phyloP scores from a whole-genome alignment of 805 yeast species.

The Saturnispora saitoi region DNA sequence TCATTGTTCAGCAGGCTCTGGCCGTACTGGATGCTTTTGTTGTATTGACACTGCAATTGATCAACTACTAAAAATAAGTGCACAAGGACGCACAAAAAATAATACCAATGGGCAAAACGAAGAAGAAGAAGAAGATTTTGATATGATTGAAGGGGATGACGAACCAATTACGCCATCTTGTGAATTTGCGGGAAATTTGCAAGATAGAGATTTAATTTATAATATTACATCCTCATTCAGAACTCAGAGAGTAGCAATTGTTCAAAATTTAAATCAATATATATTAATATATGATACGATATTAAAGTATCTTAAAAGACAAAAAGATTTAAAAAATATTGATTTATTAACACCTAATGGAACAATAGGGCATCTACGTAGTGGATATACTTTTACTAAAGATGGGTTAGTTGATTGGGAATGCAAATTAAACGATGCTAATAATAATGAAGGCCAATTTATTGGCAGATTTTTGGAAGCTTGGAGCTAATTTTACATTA shows the following conservation, averaged over 20 bases:
- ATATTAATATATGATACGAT: constrained; percentile 40
- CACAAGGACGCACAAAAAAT: constrained; percentile 7
- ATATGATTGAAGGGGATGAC: not conserved
- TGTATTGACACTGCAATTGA: constrained; percentile 56
- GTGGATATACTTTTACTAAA: constrained; percentile 3
- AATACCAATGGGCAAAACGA: not conserved
- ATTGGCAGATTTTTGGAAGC: constrained; percentile 1
- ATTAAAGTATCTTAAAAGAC: constrained; percentile 21
- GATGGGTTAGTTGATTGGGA: constrained; percentile 15
- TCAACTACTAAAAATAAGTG: constrained; percentile 16
- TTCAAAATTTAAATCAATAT: constrained; percentile 48
- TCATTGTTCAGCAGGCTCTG: constrained; percentile 97
- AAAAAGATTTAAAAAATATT: constrained; percentile 1
- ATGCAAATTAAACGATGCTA: constrained; percentile 2
- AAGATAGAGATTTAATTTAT: constrained; percentile 35
- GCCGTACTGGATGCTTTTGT: constrained; percentile 87
- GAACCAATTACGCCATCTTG: constrained; percentile 6
- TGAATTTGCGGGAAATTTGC: not conserved
- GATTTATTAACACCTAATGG: not conserved
- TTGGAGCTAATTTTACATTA: not conserved
- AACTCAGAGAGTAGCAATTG: constrained; percentile 49
- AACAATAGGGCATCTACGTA: not conserved
- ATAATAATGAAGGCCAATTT: constrained; percentile 3
- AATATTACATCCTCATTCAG: constrained; percentile 40
- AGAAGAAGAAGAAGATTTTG: constrained; percentile 11